A percentile compares a stretch with the other conserved stretches of the same genome.
phyloP scores from a whole-genome alignment of 495 filamentous ascomycete genomes.

The Aspergillus cristatus region DNA sequence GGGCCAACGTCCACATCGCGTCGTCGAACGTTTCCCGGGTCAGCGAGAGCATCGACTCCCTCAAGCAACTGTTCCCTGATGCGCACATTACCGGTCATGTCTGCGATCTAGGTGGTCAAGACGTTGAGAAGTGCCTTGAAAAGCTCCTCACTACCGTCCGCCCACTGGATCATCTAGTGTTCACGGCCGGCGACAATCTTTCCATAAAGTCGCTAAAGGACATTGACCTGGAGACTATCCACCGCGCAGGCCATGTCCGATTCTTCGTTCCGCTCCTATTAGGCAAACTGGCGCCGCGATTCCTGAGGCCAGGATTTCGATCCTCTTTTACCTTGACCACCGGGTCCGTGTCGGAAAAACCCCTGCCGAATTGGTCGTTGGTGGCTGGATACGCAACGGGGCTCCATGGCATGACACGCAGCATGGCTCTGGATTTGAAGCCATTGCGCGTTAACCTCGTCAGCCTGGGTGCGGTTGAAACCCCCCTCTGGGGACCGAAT shows the following conservation, averaged over 20 bases:
- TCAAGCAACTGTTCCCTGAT: conserved; percentile 26
- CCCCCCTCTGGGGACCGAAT: conserved; percentile 30
- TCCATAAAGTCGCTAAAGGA: too few relatives aligned
- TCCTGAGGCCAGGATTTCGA: too few relatives aligned
- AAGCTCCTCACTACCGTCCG: conserved; percentile 33
- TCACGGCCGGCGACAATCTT: conserved; percentile 52
- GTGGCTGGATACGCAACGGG: conserved; percentile 36
- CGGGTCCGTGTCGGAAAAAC: conserved; percentile 41
- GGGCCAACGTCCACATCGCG: conserved; percentile 43
- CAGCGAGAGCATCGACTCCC: conserved; percentile 27
- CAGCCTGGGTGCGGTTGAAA: conserved; percentile 46
- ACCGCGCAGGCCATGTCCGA: too few relatives aligned
- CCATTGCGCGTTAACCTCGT: conserved; percentile 58
- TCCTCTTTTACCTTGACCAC: conserved; percentile 47
- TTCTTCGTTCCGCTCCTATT: too few relatives aligned
- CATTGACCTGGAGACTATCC: too few relatives aligned
- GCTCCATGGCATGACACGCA: conserved; percentile 35
- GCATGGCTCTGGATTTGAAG: conserved; percentile 50
- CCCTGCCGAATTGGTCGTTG: conserved; percentile 39
- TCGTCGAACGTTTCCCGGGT: conserved; percentile 41
- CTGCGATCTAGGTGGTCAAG: conserved; percentile 39
- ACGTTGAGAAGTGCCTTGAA: conserved; percentile 37
- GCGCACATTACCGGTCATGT: conserved; percentile 27
- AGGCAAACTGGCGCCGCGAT: too few relatives aligned
- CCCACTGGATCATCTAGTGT: conserved; percentile 51